phyloP scores from a whole-genome alignment of 2,329 filamentous ascomycete genomes.

The Scolecobasidium constrictum region DNA sequence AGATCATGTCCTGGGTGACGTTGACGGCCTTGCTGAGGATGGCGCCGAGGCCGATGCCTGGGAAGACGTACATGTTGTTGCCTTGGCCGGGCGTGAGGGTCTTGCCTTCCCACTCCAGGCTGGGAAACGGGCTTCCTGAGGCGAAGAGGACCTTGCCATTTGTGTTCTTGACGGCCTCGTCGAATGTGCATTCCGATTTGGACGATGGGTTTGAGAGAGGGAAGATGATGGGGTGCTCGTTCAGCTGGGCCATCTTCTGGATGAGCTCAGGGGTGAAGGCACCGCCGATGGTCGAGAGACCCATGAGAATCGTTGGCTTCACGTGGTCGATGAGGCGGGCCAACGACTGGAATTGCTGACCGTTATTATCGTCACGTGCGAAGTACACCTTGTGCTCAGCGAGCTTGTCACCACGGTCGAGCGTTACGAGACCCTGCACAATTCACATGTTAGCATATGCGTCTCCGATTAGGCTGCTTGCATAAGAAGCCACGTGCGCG shows the following conservation, averaged over 20 bases:
- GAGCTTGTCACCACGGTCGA: constrained; percentile 84
- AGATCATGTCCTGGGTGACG: constrained; percentile 93
- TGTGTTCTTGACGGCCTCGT: constrained; percentile 83
- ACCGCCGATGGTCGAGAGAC: constrained; percentile 86
- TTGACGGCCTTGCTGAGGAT: constrained; percentile 81
- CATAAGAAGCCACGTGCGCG: too few species aligned
- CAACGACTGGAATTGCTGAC: constrained; percentile 61
- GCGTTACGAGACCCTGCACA: constrained; percentile 66
- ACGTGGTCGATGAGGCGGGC: constrained; percentile 91
- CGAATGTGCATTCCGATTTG: constrained; percentile 96
- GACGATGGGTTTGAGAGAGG: constrained; percentile 91
- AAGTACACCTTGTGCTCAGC: constrained; percentile 76
- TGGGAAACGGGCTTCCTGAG: constrained; percentile 83
- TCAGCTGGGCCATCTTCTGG: constrained; percentile 45
- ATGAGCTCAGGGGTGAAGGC: constrained; percentile 86
- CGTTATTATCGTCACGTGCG: constrained; percentile 52
- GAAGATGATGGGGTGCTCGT: constrained; percentile 68
- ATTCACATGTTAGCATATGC: not conserved
- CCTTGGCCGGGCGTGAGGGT: constrained; percentile 43
- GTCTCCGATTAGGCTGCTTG: too few species aligned
- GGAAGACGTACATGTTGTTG: constrained; percentile 92
- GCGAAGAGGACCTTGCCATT: constrained; percentile 89
- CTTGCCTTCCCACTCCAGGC: constrained; percentile 41
- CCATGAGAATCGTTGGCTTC: constrained; percentile 87
- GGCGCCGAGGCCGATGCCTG: constrained; percentile 84